Evolutionary conservation across 805 yeast species (phyloP), one percentile per base, ranked within the genome.

Genomic region (Wickerhamomyces ciferrii): DNA sequence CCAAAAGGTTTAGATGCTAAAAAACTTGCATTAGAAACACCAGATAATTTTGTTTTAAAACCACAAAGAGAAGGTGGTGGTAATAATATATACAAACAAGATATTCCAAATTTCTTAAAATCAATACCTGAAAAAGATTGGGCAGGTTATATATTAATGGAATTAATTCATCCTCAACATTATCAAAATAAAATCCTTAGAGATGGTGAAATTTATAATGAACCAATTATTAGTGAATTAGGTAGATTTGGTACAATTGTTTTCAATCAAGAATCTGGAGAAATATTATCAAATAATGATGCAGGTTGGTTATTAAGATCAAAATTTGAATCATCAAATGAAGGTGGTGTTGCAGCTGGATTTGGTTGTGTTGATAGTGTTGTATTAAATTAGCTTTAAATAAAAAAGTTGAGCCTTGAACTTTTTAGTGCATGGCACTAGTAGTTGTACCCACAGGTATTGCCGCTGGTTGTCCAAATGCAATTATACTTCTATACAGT

Each of bases 61-160:
- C 99, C 99, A 4, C 99, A 94, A 67, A 79, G 99, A 70, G 99
- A 94, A 71, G 99, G 99, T 36, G 99, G 99, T 41, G 99, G 99
- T 18, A 90, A 94, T 65, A 94, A 94, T 62, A 78, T 94, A 45
- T 94, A 94, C 67, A 87, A 87, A 58, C 79, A 81, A 34, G 86
- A 88, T 56, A 94, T 94, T 48, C 96, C 97, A 1, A 70, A 51
- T 0, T 92, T 88, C 59, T 67, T 94, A 56, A 60, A 72, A 13
- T 53, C 69, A 0, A 58, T 87, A 11, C 80, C 83, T 11, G 80
- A 84, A 57, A 67, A 72, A 18, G 86, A 85, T 35, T 92, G 97
- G 97, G 82, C 79, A 21, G 96, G 89, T 0, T 94, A 90, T 62
- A 87, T 94, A 47, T 75, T 94, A 49, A 94, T 94, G 99, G 97